These are phyloP conservation scores for Marasmius oreades DNA, from an alignment of 1,284 basidiomycete species.

Conservation along the genomic window DNA sequence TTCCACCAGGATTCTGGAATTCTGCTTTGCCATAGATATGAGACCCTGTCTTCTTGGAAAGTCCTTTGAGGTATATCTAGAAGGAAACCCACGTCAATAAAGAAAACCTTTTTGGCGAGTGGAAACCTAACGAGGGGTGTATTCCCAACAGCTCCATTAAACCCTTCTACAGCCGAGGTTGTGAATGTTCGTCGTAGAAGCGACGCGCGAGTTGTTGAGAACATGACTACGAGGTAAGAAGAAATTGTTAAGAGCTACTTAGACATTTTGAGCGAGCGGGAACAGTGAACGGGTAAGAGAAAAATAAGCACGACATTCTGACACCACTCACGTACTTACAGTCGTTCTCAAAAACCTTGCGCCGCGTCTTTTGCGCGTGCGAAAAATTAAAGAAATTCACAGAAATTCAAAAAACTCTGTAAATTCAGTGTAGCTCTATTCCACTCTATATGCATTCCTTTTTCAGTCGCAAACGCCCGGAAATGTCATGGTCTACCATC, in stretches of 20 bases:
- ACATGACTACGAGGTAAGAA: conserved; percentile 27
- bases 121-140: conserved; percentile 77
- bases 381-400: no score
- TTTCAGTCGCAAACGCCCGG: no score
- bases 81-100: conserved; percentile 10
- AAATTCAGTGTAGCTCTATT: no score
- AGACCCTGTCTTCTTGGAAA: conserved; percentile 89
- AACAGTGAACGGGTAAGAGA: no score
- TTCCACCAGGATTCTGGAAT: conserved; percentile 98
- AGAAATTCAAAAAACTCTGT: no score
- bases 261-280: no score
- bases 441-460: no score
- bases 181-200: conserved; percentile 43
- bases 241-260: no score
- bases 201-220: conserved; percentile 31
- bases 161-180: conserved; percentile 68
- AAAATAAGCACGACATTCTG: conserved; percentile 33
- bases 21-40: conserved; percentile 94
- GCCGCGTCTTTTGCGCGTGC: no score
- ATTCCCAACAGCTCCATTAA: conserved; percentile 89
- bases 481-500: no score
- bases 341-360: no score
- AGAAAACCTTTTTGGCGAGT: conserved; percentile 5
- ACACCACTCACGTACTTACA: neutral
- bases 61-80: conserved; percentile 78